Conservation (phyloP, 768 basidiomycete species). For the Tulasnella sp. region DNA sequence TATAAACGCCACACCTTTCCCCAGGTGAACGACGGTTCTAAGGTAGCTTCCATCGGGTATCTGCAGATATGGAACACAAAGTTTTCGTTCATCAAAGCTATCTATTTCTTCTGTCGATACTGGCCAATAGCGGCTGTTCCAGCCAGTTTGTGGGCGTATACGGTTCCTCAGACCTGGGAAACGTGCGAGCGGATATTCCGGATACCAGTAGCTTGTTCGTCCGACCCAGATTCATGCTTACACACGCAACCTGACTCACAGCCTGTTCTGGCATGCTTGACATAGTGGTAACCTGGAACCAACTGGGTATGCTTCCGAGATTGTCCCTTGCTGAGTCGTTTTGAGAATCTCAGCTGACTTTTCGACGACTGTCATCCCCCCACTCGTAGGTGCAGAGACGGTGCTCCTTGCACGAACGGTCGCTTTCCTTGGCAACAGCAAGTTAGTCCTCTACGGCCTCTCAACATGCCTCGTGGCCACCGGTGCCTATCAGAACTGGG, state of each 20-base stretch:
- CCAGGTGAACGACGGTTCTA: no score
- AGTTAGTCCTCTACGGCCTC: neutral
- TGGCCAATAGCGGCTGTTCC: conserved; percentile 78
- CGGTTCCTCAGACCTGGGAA: conserved; percentile 54
- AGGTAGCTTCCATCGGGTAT: neutral
- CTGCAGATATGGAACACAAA: neutral
- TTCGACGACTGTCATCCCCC: neutral
- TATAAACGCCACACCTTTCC: no score
- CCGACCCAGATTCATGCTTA: neutral
- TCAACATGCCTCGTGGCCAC: conserved; percentile 1
- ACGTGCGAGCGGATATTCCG: conserved; percentile 65
- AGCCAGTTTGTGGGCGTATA: conserved; percentile 69
- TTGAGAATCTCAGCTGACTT: neutral
- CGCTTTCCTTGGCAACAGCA: conserved; percentile 4
- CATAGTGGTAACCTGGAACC: conserved; percentile 12
- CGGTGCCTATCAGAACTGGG: conserved; percentile 12
- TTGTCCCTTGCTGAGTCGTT: neutral
- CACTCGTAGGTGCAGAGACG: neutral
- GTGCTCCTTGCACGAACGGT: conserved; percentile 4
- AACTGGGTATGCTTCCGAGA: neutral
- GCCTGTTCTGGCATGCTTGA: neutral
- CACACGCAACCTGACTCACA: neutral
- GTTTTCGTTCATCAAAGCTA: neutral
- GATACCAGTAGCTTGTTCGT: conserved; percentile 32
- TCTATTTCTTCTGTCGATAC: conserved; percentile 37